phyloP scores from a whole-genome alignment of 331 rosid species.

The Acacia concinna region DNA sequence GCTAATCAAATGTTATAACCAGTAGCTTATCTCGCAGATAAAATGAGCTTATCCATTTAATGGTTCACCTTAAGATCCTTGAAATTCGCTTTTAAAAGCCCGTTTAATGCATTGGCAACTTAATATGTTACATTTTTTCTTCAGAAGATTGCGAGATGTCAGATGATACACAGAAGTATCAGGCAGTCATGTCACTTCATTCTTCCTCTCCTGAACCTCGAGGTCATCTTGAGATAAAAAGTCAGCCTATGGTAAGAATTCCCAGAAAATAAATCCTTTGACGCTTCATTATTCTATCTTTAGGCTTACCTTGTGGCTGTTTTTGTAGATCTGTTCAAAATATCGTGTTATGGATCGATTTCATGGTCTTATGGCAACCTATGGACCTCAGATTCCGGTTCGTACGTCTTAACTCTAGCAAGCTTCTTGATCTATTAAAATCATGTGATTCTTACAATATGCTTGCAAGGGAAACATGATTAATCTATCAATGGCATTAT shows the following conservation, averaged over 20 bases:
- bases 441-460: background rate
- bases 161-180: slow-evolving; percentile 47
- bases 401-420: slow-evolving; percentile 23
- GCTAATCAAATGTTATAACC: background rate
- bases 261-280: background rate
- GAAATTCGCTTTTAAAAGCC: background rate
- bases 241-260: slow-evolving; percentile 64
- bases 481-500: no score
- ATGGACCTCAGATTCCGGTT: slow-evolving; percentile 74
- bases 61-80: background rate
- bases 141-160: slow-evolving; percentile 49
- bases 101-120: background rate
- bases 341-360: slow-evolving; percentile 61
- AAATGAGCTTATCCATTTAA: background rate
- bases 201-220: slow-evolving; percentile 43
- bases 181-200: slow-evolving; percentile 46
- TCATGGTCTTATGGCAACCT: slow-evolving; percentile 63
- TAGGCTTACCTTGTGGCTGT: background rate
- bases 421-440: background rate
- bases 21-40: background rate
- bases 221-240: slow-evolving; percentile 62
- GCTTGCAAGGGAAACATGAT: slow-evolving; percentile 8
- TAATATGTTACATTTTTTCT: slow-evolving; percentile 18
- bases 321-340: slow-evolving; percentile 52
- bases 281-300: slow-evolving; percentile 7